Percentiles rank a stretch among this genome's conserved stretches.
Evolutionary conservation across 2,329 filamentous ascomycete genomes (phyloP).

Genomic region (Hypoxylon sp.): DNA sequence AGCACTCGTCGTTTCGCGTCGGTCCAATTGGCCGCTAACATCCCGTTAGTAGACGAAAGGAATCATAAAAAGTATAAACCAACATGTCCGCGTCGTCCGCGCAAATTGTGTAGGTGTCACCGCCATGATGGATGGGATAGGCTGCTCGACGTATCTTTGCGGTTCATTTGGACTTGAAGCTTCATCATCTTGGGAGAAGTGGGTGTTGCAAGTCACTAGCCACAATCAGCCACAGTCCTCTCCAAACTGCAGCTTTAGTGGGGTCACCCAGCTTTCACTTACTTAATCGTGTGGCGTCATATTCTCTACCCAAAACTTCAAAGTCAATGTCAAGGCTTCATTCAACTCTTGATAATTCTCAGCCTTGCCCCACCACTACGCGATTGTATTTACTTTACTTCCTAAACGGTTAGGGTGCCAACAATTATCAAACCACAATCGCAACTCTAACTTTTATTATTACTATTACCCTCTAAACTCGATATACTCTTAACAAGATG

Average conservation of each 20-base stretch:
- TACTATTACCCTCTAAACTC: neutral
- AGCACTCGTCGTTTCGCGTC: slow-evolving; percentile 90
- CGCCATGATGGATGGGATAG: slow-evolving; percentile 70
- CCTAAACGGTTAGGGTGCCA: neutral
- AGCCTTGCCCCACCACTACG: slow-evolving; percentile 47
- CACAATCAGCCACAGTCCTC: neutral
- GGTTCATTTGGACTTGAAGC: slow-evolving; percentile 46
- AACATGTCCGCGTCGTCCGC: slow-evolving; percentile 80
- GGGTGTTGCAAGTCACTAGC: slow-evolving; percentile 30
- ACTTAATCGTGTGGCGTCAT: slow-evolving; percentile 3
- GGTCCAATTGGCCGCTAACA: slow-evolving; percentile 81
- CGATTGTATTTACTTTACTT: slow-evolving; percentile 21
- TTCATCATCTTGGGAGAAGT: slow-evolving; percentile 27
- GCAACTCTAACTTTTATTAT: neutral
- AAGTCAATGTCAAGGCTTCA: slow-evolving; percentile 29
- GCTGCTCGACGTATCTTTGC: slow-evolving; percentile 44
- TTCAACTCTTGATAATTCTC: slow-evolving; percentile 22
- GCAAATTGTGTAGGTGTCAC: slow-evolving; percentile 95
- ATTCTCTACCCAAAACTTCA: neutral
- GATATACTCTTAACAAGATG: slow-evolving; percentile 53
- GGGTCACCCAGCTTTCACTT: neutral
- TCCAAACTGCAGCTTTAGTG: neutral
- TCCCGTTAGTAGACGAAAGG: slow-evolving; percentile 45
- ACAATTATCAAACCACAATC: slow-evolving; percentile 6
- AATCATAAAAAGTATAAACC: slow-evolving; percentile 47